Percentiles rank a stretch among this genome's conserved stretches.
These are phyloP conservation scores for Coccomyxa subellipsoidea DNA, from an alignment of 163 green algal species.

Conservation along the genomic window DNA sequence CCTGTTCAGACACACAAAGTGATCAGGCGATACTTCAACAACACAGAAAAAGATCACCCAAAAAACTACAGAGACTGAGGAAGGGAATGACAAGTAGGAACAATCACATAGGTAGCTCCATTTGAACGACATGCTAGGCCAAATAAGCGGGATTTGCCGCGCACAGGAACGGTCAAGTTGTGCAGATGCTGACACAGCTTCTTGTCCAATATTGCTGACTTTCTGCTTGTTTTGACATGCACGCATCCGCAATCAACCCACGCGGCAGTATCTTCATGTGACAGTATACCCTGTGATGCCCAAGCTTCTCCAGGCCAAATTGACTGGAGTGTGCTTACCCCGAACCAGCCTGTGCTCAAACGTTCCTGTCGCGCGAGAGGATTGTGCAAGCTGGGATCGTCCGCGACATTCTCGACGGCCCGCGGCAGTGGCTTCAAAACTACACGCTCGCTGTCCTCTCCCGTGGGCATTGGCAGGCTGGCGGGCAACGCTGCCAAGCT, in stretches of 20 bases:
- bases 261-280: too few relatives aligned
- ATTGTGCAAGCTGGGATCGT: constrained; percentile 73
- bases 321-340: constrained; percentile 32
- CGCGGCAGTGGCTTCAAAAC: constrained; percentile 35
- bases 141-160: too few relatives aligned
- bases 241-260: background rate
- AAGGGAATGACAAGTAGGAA: too few relatives aligned
- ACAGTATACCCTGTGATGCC: too few relatives aligned
- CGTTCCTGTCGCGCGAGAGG: constrained; percentile 48
- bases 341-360: constrained; percentile 82
- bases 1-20: background rate
- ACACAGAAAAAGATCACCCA: background rate
- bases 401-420: constrained; percentile 53
- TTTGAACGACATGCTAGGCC: too few relatives aligned
- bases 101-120: too few relatives aligned
- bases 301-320: too few relatives aligned
- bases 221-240: background rate
- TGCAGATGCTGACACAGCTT: background rate
- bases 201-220: background rate
- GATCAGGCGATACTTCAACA: background rate
- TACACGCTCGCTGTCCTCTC: background rate
- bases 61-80: background rate
- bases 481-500: background rate
- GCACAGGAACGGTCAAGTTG: background rate
- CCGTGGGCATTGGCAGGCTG: background rate